Base-by-base conservation (phyloP, 2,329 filamentous ascomycete genomes). In the Pseudonectria buxi region DNA sequence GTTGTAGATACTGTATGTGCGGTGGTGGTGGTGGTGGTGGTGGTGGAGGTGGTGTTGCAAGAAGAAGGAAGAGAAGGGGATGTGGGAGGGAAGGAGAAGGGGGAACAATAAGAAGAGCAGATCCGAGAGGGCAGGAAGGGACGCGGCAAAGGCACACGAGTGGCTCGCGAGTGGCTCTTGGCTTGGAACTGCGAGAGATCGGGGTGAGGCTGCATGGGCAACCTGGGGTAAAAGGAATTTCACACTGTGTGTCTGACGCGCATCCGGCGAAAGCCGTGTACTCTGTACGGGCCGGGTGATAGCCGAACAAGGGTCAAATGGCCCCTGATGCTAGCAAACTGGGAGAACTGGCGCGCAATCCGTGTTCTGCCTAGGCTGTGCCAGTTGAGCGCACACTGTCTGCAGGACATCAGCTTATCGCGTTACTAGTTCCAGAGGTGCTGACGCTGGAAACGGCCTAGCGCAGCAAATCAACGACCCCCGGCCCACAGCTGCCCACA, bases 371-470 rank as follows among this genome's bases (percentile, higher is more conserved):
- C 37, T 31, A 39, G 36, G 14, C 39, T 22, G 48, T 50, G 42
- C 36, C 27, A 26, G 33, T 33, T 31, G 13, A 33, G 13, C 3
- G 9, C 29, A 30, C 31, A 53, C 50, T 43, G 50, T 51, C 44
- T 43, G 46, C 47, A 48, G 43, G 46, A 37, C 50, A 50, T 53
- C 50, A 53, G 50, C 50, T 51, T 50, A 53, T 53, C 50, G 47
- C 18, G 33, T 35, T 36, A 35, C 40, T 44, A 30, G 38, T 31
- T 38, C 37, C 41, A 47, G 45, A 51, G 48, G 38, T 50, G 41
- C 50, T 43, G 48, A 41, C 41, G 37, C 43, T 47, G 41, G 38
- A 49, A 44, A 24, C 32, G 40, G 48, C 25, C 39, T 51, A 53
- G 50, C 35, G 26, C 30, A 9, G 18, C 18, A 5, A 22, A 22